Percentiles rank a stretch among this genome's conserved stretches.
These are phyloP conservation scores for Cytospora piceicola DNA, from an alignment of 2,329 filamentous ascomycete species.

Conservation along the genomic window DNA sequence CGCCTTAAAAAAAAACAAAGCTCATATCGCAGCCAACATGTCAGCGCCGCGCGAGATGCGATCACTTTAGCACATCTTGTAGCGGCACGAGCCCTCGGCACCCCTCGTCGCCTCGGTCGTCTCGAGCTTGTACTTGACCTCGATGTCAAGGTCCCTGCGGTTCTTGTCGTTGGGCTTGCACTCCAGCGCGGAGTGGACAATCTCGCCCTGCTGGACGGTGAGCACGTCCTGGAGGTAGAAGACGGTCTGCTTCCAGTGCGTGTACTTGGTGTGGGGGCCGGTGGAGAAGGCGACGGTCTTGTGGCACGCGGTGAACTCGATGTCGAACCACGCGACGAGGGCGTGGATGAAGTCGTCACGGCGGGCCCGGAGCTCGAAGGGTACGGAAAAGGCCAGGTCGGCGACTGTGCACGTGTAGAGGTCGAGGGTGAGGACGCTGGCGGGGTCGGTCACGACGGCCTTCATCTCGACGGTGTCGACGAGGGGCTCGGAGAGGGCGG, in stretches of 20 bases:
- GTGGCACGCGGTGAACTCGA: constrained; percentile 97
- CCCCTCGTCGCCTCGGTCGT: constrained; percentile 73
- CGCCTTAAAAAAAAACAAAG: background rate
- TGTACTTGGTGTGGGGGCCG: constrained; percentile 97
- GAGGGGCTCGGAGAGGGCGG: constrained; percentile 90
- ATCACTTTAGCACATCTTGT: constrained; percentile 71
- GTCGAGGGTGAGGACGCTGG: constrained; percentile 82
- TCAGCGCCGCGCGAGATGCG: background rate
- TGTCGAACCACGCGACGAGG: constrained; percentile 98
- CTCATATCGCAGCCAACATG: background rate
- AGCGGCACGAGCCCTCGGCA: constrained; percentile 72
- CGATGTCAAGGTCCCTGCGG: constrained; percentile 91
- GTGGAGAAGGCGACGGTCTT: constrained; percentile 97
- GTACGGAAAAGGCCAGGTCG: constrained; percentile 82
- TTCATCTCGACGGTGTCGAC: constrained; percentile 98
- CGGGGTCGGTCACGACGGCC: constrained; percentile 92
- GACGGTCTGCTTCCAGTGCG: constrained; percentile 99
- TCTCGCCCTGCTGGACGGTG: constrained; percentile 87
- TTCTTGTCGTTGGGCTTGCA: constrained; percentile 95
- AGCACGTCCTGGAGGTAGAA: constrained; percentile 95
- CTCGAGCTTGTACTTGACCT: constrained; percentile 79
- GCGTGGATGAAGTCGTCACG: constrained; percentile 96
- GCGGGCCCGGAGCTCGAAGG: constrained; percentile 76
- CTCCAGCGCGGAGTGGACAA: constrained; percentile 71
- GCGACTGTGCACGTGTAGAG: constrained; percentile 85